These are phyloP conservation scores for Schoenoplectus tabernaemontani DNA, from an alignment of 202 grass and related monocot genomes.

Conservation along the genomic window DNA sequence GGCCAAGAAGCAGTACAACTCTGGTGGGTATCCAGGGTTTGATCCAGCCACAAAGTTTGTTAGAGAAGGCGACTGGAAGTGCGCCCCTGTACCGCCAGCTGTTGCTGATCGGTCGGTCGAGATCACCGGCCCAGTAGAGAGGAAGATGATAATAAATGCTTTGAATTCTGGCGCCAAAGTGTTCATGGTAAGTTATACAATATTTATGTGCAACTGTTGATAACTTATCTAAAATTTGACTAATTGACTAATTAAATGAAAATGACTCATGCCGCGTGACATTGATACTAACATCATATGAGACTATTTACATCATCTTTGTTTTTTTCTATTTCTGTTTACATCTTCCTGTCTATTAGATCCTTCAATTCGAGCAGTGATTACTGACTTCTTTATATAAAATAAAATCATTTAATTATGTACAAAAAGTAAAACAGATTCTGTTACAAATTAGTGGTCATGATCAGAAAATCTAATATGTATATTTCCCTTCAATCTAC, in stretches of 20 bases:
- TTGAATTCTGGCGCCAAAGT: constrained; percentile 95
- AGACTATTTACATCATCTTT: background rate
- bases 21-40: constrained; percentile 52
- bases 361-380: background rate
- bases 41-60: constrained; percentile 56
- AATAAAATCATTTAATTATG: background rate
- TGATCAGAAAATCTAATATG: background rate
- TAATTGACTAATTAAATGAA: background rate
- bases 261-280: background rate
- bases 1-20: constrained; percentile 58
- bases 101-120: constrained; percentile 66
- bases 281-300: background rate
- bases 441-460: background rate
- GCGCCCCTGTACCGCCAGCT: constrained; percentile 49
- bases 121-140: constrained; percentile 83
- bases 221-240: background rate
- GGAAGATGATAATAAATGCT: constrained; percentile 96
- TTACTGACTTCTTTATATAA: background rate
- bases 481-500: background rate
- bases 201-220: background rate
- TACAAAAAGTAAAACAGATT: background rate
- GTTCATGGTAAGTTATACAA: constrained; percentile 58
- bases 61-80: constrained; percentile 50
- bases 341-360: background rate
- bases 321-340: background rate